phyloP scores from a whole-genome alignment of 75 land plant species.

The Sequoia sempervirens region DNA sequence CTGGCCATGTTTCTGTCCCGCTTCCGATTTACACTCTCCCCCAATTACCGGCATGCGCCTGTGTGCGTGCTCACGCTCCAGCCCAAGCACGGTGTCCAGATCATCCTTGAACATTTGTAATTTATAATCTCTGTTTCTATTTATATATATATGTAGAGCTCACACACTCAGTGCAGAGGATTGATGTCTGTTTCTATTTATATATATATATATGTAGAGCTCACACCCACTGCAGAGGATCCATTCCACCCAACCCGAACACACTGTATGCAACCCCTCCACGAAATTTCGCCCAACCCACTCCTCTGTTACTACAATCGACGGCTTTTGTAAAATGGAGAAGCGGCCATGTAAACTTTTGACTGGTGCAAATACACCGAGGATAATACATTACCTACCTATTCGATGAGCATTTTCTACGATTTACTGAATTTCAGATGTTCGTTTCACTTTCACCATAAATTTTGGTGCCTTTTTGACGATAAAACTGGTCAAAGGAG shows the following conservation, averaged over 20 bases:
- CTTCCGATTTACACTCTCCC: constrained; percentile 59
- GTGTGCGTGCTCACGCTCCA: constrained; percentile 46
- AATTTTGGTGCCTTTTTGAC: no score
- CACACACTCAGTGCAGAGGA: no score
- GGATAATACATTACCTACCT: background rate
- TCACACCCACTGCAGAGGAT: no score
- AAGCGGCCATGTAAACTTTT: background rate
- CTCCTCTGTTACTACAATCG: background rate
- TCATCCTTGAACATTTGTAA: constrained; percentile 35
- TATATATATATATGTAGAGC: no score
- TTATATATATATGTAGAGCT: no score
- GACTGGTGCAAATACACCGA: background rate
- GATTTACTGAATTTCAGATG: background rate
- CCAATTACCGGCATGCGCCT: constrained; percentile 73
- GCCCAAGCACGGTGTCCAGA: constrained; percentile 73
- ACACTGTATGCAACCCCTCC: background rate
- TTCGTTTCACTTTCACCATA: background rate
- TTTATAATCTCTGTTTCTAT: background rate
- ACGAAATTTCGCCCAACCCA: background rate
- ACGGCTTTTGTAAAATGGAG: background rate
- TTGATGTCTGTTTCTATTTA: no score
- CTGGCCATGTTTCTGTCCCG: constrained; percentile 63
- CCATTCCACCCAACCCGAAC: background rate
- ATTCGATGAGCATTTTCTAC: background rate
- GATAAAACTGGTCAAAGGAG: no score